A percentile compares a stretch with the other conserved stretches of the same genome.
phyloP scores from a whole-genome alignment of 2,329 filamentous ascomycete genomes.

The Botryotinia convoluta region DNA sequence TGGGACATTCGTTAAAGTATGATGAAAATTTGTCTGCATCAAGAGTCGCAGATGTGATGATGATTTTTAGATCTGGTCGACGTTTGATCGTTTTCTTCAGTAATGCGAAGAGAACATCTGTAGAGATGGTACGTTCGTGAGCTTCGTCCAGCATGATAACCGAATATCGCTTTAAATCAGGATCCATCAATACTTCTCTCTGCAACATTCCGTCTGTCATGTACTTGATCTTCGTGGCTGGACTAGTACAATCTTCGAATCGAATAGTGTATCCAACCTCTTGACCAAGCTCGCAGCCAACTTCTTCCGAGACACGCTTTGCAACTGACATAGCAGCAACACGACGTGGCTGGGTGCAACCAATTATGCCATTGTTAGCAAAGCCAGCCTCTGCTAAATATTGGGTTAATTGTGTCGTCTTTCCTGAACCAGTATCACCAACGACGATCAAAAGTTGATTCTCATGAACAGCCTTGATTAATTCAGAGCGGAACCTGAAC shows the following conservation, averaged over 20 bases:
- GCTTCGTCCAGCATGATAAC: constrained; percentile 98
- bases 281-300: constrained; percentile 84
- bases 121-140: constrained; percentile 94
- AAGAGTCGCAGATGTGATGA: constrained; percentile 93
- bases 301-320: constrained; percentile 93
- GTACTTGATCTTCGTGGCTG: constrained; percentile 93
- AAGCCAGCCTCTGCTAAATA: constrained; percentile 93
- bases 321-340: constrained; percentile 97
- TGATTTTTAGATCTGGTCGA: constrained; percentile 84
- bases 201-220: constrained; percentile 99
- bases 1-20: constrained; percentile 94
- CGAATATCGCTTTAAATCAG: constrained; percentile 83
- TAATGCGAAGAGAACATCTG: constrained; percentile 90
- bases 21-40: constrained; percentile 97
- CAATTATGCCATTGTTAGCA: constrained; percentile 82
- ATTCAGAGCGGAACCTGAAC: constrained; percentile 79
- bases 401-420: constrained; percentile 94
- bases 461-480: constrained; percentile 80
- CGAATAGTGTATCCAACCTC: constrained; percentile 97
- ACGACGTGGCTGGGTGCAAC: constrained; percentile 94
- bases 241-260: constrained; percentile 90
- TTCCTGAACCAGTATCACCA: constrained; percentile 94
- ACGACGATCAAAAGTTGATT: constrained; percentile 96
- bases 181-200: constrained; percentile 89
- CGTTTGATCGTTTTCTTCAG: constrained; percentile 90